phyloP scores from a whole-genome alignment of 495 filamentous ascomycete genomes.

The Aspergillus sclerotioniger region DNA sequence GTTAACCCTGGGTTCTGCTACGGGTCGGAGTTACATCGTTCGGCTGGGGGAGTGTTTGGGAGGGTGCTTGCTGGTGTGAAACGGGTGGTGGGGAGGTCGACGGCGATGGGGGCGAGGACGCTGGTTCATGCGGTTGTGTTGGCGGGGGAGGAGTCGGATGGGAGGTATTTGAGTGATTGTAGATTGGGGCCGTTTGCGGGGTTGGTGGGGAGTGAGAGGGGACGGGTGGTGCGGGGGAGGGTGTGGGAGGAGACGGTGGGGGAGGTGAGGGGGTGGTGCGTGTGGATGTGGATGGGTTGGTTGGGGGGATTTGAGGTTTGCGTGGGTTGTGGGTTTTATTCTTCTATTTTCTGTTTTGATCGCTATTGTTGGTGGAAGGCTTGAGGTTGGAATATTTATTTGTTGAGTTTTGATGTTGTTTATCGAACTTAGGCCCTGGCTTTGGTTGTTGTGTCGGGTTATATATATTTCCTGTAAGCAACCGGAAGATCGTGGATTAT shows the following conservation, averaged over 20 bases:
- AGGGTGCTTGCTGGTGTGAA: not conserved
- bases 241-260: slow-evolving; percentile 8
- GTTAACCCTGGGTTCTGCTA: slow-evolving; percentile 14
- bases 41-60: not conserved
- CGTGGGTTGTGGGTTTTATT: too few relatives aligned
- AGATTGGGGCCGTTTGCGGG: slow-evolving; percentile 9
- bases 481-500: too few relatives aligned
- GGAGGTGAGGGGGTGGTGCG: slow-evolving; percentile 5
- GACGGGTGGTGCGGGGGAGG: not conserved
- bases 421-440: too few relatives aligned
- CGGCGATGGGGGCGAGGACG: slow-evolving; percentile 6
- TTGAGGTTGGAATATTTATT: too few relatives aligned
- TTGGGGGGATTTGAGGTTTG: slow-evolving; percentile 13
- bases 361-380: too few relatives aligned
- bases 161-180: slow-evolving; percentile 24
- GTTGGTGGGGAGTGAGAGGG: not conserved
- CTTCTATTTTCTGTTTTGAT: too few relatives aligned
- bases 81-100: slow-evolving; percentile 3
- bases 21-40: slow-evolving; percentile 9
- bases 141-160: slow-evolving; percentile 7
- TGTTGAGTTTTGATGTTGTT: too few relatives aligned
- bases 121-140: slow-evolving; percentile 13
- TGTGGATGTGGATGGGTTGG: slow-evolving; percentile 18
- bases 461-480: too few relatives aligned
- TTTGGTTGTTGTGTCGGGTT: too few relatives aligned